Conservation (phyloP, 495 filamentous ascomycete genomes). For the Letharia lupina region DNA sequence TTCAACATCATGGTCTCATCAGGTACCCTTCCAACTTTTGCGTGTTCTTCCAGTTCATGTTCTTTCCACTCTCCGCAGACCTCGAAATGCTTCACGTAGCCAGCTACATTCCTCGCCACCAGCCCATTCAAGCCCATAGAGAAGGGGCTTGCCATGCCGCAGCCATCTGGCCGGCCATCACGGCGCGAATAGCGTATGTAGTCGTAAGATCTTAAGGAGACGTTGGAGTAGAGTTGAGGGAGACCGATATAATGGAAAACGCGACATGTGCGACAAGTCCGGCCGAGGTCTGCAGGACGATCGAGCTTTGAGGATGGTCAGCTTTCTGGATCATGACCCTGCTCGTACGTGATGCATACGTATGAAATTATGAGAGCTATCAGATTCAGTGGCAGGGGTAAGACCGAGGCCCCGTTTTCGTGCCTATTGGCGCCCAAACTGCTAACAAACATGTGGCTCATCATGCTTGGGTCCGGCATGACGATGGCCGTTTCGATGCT, state of each 20-base stretch:
- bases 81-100: slow-evolving; percentile 44
- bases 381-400: slow-evolving; percentile 50
- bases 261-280: slow-evolving; percentile 51
- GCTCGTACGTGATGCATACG: slow-evolving; percentile 30
- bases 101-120: slow-evolving; percentile 45
- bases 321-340: slow-evolving; percentile 4
- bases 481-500: not conserved
- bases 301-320: slow-evolving; percentile 36
- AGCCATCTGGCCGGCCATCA: slow-evolving; percentile 50
- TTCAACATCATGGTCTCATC: slow-evolving; percentile 59
- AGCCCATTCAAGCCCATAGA: slow-evolving; percentile 54
- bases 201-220: slow-evolving; percentile 51
- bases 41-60: slow-evolving; percentile 47
- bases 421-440: slow-evolving; percentile 26
- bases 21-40: slow-evolving; percentile 48
- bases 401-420: slow-evolving; percentile 28
- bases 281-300: slow-evolving; percentile 48
- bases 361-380: slow-evolving; percentile 48
- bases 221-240: slow-evolving; percentile 49
- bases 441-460: slow-evolving; percentile 44
- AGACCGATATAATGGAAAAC: slow-evolving; percentile 59
- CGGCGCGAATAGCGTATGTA: slow-evolving; percentile 46
- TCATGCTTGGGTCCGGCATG: slow-evolving; percentile 27
- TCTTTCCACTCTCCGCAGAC: slow-evolving; percentile 53
- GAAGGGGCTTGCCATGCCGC: slow-evolving; percentile 54